These are phyloP conservation scores for Parasarocladium wereldwijsianum DNA, from an alignment of 2,329 filamentous ascomycete species.

Conservation along the genomic window DNA sequence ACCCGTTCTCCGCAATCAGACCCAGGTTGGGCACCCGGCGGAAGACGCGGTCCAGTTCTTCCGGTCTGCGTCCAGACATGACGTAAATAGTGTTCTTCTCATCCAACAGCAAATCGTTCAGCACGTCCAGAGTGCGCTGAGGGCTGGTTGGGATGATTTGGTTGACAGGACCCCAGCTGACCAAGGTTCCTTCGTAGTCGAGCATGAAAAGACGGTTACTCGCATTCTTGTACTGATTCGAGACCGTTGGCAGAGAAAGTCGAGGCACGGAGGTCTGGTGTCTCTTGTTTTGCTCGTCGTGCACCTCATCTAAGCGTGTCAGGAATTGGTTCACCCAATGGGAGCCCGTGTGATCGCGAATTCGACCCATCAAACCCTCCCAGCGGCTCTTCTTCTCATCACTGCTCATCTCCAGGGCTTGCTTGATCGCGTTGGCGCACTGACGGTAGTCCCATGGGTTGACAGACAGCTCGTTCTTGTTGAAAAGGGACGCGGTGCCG, in stretches of 20 bases:
- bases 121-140: conserved; percentile 63
- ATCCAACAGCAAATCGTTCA: conserved; percentile 71
- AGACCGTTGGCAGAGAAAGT: conserved; percentile 52
- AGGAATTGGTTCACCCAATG: conserved; percentile 75
- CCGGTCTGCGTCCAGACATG: conserved; percentile 78
- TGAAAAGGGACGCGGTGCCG: conserved; percentile 76
- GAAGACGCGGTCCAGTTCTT: conserved; percentile 80
- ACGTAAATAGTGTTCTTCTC: conserved; percentile 78
- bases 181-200: conserved; percentile 86
- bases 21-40: conserved; percentile 70
- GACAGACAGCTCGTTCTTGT: conserved; percentile 64
- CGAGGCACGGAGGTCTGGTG: conserved; percentile 80
- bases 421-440: conserved; percentile 73
- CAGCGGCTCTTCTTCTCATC: conserved; percentile 64
- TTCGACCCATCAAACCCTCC: conserved; percentile 55
- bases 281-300: conserved; percentile 71
- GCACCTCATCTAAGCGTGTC: conserved; percentile 55
- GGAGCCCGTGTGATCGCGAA: conserved; percentile 68
- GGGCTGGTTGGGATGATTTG: conserved; percentile 78
- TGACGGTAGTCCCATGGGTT: conserved; percentile 93
- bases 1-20: conserved; percentile 88
- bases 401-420: conserved; percentile 64
- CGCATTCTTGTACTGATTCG: conserved; percentile 50
- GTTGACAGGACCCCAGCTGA: conserved; percentile 71
- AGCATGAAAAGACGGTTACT: conserved; percentile 69